Percentiles rank a stretch among this genome's conserved stretches.
Conservation (phyloP, 2,329 filamentous ascomycete genomes). For the Colletotrichum tropicicola region DNA sequence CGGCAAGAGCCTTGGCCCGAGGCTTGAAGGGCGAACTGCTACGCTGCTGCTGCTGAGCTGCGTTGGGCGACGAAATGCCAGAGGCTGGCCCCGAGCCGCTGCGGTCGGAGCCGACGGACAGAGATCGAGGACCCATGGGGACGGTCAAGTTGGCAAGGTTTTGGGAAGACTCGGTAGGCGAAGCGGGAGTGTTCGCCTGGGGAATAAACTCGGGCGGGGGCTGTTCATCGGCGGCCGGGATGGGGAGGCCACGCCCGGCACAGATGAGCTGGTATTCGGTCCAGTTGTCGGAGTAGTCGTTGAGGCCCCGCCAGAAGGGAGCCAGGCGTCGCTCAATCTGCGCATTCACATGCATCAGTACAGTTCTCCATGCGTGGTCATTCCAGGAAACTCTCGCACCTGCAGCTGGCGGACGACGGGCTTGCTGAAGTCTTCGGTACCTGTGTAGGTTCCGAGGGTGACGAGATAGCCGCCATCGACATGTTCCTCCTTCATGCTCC, state of each 20-base stretch:
- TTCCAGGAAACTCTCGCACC: slow-evolving; percentile 56
- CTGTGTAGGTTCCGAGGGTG: slow-evolving; percentile 92
- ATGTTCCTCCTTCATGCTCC: slow-evolving; percentile 89
- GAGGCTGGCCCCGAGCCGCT: slow-evolving; percentile 64
- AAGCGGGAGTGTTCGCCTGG: slow-evolving; percentile 53
- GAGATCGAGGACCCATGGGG: slow-evolving; percentile 79
- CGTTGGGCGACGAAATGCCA: slow-evolving; percentile 63
- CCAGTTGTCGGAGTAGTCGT: slow-evolving; percentile 90
- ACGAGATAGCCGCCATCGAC: slow-evolving; percentile 96
- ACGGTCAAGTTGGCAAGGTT: slow-evolving; percentile 79
- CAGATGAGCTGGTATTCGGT: slow-evolving; percentile 95
- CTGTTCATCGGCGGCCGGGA: slow-evolving; percentile 85
- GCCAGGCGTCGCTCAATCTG: slow-evolving; percentile 93
- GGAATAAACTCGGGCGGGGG: slow-evolving; percentile 73
- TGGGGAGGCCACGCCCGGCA: slow-evolving; percentile 82
- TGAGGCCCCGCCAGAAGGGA: slow-evolving; percentile 93
- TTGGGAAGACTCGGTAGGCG: slow-evolving; percentile 62
- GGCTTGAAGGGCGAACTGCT: slow-evolving; percentile 76
- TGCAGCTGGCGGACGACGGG: slow-evolving; percentile 86
- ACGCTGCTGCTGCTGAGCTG: slow-evolving; percentile 45
- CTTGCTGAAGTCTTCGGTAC: slow-evolving; percentile 93
- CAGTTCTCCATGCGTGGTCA: not conserved
- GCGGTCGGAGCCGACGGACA: slow-evolving; percentile 80
- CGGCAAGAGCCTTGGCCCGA: slow-evolving; percentile 88
- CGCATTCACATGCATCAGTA: not conserved